Base-by-base conservation (phyloP, 768 basidiomycete genomes). In the Boletus fagicola region DNA sequence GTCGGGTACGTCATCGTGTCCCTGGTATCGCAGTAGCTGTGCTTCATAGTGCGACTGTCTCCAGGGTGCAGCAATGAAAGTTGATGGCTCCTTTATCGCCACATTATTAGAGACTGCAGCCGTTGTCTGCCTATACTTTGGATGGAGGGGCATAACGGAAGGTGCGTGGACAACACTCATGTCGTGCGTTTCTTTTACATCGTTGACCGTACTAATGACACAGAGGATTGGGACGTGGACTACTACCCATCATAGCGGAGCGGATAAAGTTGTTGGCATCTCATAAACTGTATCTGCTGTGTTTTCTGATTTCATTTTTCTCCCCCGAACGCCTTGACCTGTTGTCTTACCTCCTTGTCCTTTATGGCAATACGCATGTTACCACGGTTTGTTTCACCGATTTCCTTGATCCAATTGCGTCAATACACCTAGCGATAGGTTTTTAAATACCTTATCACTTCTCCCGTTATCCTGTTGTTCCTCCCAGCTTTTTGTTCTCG, bases 111-210 rank as follows among this genome's bases (percentile, higher is more conserved):
- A 96, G 68, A 91, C 91, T 0, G 85, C 81, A 1, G 74, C 88
- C 0, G 83, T 96, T 1, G 80, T 76, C 12, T 74, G 83, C 4
- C 60, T 96, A 20, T 94, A 83, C 69, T 68, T 86, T 16, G 92
- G 83, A n/a, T 96, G 94, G 94, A 78, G 78, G 72, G 86, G 86
- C 69, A 92, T 94, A 56, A 94, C 93, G 18, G 93, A 95, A 84
- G 90, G 91, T 86, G 56, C 49, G 82, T 75, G 5, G 11, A 52
- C 20, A 1, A 42, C 26, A 24, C 4, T n/a, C 46, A 24, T 43
- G 6, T 33, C 22, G 2, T 52, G 28, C 3, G 9, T 45, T 38
- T 24, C 47, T 13, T 18, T n/a, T 24, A 7, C 51, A 24, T 53
- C 30, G 9, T 43, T 64, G 49, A 66, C 53, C 15, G 43, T 16